Conservation (phyloP, 768 basidiomycete species). For the Nidularia pulvinata region DNA sequence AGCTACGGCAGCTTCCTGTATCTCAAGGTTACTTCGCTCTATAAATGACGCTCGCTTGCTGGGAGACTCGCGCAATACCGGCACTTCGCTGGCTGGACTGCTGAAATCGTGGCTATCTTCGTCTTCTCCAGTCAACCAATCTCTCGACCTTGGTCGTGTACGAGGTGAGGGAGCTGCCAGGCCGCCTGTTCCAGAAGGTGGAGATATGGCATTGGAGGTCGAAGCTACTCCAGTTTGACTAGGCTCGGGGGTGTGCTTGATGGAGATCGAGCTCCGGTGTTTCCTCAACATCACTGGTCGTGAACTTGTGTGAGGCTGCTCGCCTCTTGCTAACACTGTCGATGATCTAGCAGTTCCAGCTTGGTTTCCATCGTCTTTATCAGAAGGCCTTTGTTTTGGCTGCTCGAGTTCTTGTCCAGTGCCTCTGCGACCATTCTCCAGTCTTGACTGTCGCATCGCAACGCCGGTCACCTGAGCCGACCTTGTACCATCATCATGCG, state of each 20-base stretch:
- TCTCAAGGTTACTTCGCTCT: slow-evolving; percentile 39
- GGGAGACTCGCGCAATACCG: slow-evolving; percentile 67
- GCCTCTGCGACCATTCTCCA: slow-evolving; percentile 1
- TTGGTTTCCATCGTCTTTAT: too few species aligned
- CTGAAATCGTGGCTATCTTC: slow-evolving; percentile 23
- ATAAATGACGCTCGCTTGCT: slow-evolving; percentile 73
- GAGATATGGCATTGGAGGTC: neutral
- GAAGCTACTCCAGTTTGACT: neutral
- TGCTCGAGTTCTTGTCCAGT: too few species aligned
- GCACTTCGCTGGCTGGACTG: slow-evolving; percentile 25
- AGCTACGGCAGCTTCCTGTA: slow-evolving; percentile 33
- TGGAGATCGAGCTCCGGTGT: slow-evolving; percentile 44
- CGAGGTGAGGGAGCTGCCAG: too few species aligned
- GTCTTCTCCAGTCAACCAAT: slow-evolving; percentile 80
- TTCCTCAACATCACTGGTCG: slow-evolving; percentile 47
- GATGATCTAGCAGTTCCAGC: too few species aligned
- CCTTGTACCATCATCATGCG: slow-evolving; percentile 35
- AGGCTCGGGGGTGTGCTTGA: slow-evolving; percentile 27
- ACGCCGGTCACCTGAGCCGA: slow-evolving; percentile 59
- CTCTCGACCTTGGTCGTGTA: too few species aligned
- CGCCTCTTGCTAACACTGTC: too few species aligned
- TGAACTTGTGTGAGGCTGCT: too few species aligned
- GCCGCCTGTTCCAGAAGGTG: too few species aligned
- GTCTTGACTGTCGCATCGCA: slow-evolving; percentile 41
- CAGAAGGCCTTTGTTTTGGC: too few species aligned